Evolutionary conservation across 2,329 filamentous ascomycete species (phyloP).

Genomic region (Fusarium keratoplasticum): DNA sequence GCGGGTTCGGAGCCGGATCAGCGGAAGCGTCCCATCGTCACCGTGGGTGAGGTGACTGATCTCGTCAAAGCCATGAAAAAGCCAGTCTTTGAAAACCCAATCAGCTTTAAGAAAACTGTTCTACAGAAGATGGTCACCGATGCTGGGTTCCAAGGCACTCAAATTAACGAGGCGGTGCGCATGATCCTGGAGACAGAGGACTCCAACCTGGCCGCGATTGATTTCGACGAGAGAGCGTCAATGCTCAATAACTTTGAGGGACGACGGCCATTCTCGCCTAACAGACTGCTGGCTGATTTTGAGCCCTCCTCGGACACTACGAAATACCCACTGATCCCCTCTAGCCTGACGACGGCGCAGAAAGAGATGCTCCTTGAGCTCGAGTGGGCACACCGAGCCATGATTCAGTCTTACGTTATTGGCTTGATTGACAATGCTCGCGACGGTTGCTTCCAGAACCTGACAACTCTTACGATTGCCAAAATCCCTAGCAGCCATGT

Average conservation of each 20-base stretch:
- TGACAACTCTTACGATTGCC: constrained; percentile 72
- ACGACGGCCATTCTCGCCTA: constrained; percentile 13
- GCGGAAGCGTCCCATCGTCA: constrained; percentile 28
- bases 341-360: constrained; percentile 69
- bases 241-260: constrained; percentile 26
- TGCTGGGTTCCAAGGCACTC: constrained; percentile 48
- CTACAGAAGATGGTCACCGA: constrained; percentile 53
- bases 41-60: constrained; percentile 43
- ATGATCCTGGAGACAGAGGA: constrained; percentile 52
- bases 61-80: constrained; percentile 36
- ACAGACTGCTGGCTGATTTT: constrained; percentile 22
- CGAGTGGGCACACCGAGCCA: constrained; percentile 75
- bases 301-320: constrained; percentile 40
- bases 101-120: constrained; percentile 47
- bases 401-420: constrained; percentile 75
- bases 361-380: constrained; percentile 76
- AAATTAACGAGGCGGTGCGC: constrained; percentile 49
- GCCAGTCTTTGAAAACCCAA: constrained; percentile 39
- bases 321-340: constrained; percentile 60
- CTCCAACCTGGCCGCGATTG: constrained; percentile 43
- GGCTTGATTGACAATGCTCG: constrained; percentile 69
- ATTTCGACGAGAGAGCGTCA: constrained; percentile 49
- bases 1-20: constrained; percentile 20
- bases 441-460: constrained; percentile 59
- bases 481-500: constrained; percentile 73